Conservation (phyloP, 2,329 filamentous ascomycete species). For the Beauveria bassiana region DNA sequence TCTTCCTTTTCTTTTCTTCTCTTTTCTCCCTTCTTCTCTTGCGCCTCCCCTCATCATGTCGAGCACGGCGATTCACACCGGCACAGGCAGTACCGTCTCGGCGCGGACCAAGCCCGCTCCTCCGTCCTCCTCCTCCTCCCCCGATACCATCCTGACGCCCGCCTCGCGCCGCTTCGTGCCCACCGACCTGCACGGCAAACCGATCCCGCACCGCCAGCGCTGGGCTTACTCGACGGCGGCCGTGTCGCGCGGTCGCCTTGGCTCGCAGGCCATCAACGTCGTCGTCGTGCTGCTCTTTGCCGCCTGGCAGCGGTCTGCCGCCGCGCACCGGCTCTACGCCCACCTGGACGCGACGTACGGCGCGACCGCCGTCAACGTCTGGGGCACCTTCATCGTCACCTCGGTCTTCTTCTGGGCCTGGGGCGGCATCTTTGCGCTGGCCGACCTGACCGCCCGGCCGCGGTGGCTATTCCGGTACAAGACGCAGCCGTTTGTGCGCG, state of each 20-base stretch:
- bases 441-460: slow-evolving; percentile 31
- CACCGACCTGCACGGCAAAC: slow-evolving; percentile 10
- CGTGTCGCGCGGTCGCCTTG: background rate
- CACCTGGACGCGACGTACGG: slow-evolving; percentile 16
- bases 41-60: background rate
- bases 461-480: slow-evolving; percentile 39
- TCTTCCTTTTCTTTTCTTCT: no score
- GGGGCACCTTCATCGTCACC: slow-evolving; percentile 29
- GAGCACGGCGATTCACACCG: slow-evolving; percentile 4
- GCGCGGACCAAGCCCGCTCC: background rate
- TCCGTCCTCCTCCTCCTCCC: background rate
- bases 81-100: background rate
- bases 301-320: slow-evolving; percentile 10
- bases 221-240: slow-evolving; percentile 13
- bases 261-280: background rate
- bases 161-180: slow-evolving; percentile 11
- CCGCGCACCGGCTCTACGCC: slow-evolving; percentile 11
- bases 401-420: slow-evolving; percentile 34
- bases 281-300: slow-evolving; percentile 9
- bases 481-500: slow-evolving; percentile 36
- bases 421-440: slow-evolving; percentile 27
- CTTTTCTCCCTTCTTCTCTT: no score
- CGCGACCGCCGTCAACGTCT: slow-evolving; percentile 25
- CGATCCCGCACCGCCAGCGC: slow-evolving; percentile 13
- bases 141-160: background rate